Conservation (phyloP, 129 eudicot species). For the Saposhnikovia divaricata region DNA sequence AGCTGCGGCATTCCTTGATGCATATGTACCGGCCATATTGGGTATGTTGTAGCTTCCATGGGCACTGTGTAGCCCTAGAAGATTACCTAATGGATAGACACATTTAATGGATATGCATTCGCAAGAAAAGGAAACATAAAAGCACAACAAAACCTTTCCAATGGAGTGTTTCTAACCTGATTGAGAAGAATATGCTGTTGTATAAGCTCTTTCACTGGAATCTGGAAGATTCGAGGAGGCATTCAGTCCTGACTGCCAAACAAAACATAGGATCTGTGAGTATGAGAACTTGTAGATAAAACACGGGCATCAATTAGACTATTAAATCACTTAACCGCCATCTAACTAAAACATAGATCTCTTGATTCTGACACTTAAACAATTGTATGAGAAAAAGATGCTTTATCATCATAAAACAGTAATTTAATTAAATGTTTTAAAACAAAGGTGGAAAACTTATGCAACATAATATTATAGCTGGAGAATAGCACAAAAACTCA, state of each 20-base stretch:
- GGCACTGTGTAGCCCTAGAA: constrained; percentile 57
- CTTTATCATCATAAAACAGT: neutral
- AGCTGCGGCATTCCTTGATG: constrained; percentile 56
- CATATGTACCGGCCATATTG: constrained; percentile 56
- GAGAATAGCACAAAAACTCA: neutral
- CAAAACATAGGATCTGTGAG: constrained; percentile 2
- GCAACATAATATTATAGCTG: constrained; percentile 9
- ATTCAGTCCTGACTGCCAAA: constrained; percentile 58
- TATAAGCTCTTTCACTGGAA: constrained; percentile 53
- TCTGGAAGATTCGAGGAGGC: constrained; percentile 66
- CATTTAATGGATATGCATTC: constrained; percentile 10
- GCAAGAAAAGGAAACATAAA: constrained; percentile 1
- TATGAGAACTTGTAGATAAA: neutral
- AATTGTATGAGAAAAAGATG: neutral
- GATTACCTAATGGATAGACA: constrained; percentile 24
- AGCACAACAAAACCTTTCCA: constrained; percentile 24
- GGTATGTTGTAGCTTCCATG: constrained; percentile 58
- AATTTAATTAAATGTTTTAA: neutral
- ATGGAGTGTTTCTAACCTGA: constrained; percentile 56
- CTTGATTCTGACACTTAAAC: neutral
- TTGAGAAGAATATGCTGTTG: constrained; percentile 58
- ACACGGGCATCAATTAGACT: neutral
- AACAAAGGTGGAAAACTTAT: neutral
- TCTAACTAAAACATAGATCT: neutral
- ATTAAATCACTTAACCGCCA: neutral